Conservation (phyloP, 768 basidiomycete genomes). For the Sarcomyxa edulis region DNA sequence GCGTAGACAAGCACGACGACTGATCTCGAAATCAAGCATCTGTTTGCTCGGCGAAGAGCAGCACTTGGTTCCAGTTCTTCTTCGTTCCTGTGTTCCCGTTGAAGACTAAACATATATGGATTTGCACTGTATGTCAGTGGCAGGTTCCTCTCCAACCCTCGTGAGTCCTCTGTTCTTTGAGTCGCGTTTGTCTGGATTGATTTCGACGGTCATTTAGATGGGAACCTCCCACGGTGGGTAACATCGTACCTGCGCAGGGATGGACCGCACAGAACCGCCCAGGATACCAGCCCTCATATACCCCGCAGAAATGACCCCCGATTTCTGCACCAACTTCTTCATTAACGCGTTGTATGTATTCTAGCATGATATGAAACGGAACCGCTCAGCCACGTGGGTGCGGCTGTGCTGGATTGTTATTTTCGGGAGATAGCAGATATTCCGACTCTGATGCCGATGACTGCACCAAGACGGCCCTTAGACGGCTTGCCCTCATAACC, state of each 20-base stretch:
- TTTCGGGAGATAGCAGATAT: too few species aligned
- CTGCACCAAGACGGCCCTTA: too few species aligned
- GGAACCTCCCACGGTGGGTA: slow-evolving; percentile 3
- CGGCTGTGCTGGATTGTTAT: too few species aligned
- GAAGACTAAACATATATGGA: slow-evolving; percentile 55
- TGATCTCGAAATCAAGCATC: slow-evolving; percentile 33
- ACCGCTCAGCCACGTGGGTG: too few species aligned
- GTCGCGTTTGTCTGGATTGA: too few species aligned
- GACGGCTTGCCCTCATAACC: too few species aligned
- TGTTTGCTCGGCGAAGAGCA: slow-evolving; percentile 57
- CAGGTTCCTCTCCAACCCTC: slow-evolving; percentile 42
- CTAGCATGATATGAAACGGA: too few species aligned
- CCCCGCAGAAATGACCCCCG: too few species aligned
- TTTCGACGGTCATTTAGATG: slow-evolving; percentile 6
- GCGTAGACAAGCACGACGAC: background rate
- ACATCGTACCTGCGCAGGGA: too few species aligned
- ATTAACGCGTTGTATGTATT: too few species aligned
- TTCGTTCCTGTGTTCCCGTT: slow-evolving; percentile 69
- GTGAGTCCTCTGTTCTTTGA: slow-evolving; percentile 24
- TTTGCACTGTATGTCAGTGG: slow-evolving; percentile 71
- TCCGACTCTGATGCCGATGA: too few species aligned
- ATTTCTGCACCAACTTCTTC: too few species aligned
- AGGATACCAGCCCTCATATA: slow-evolving; percentile 37
- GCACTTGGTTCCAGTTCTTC: slow-evolving; percentile 73
- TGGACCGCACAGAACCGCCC: slow-evolving; percentile 25